Percentiles rank a stretch among this genome's conserved stretches.
phyloP scores from a whole-genome alignment of 2,329 filamentous ascomycete genomes.

The Penicillium sp. region DNA sequence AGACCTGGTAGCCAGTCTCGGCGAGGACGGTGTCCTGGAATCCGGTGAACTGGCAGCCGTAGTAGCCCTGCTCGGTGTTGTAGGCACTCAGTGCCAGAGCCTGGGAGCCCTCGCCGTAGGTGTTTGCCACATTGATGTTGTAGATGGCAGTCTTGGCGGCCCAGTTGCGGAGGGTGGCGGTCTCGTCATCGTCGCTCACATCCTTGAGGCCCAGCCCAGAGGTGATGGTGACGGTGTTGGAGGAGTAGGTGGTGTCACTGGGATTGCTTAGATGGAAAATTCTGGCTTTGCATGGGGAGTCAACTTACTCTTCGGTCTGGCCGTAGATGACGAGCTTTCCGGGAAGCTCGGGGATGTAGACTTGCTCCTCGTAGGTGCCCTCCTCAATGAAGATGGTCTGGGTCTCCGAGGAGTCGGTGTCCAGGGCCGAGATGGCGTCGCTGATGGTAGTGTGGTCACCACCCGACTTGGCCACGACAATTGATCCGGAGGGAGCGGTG shows the following conservation, averaged over 20 bases:
- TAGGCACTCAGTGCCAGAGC: constrained; percentile 27
- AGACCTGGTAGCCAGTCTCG: constrained; percentile 30
- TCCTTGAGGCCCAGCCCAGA: constrained; percentile 10
- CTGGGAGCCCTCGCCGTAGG: constrained; percentile 30
- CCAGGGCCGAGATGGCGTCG: constrained; percentile 58
- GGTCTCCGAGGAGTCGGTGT: constrained; percentile 48
- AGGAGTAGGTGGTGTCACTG: constrained; percentile 45
- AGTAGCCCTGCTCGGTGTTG: constrained; percentile 15
- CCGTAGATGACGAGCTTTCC: constrained; percentile 59
- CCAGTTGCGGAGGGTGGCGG: constrained; percentile 14
- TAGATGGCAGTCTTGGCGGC: constrained; percentile 18
- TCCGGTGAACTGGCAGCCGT: constrained; percentile 17
- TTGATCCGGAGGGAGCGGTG: constrained; percentile 23
- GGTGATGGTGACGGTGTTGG: constrained; percentile 60
- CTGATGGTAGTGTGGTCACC: constrained; percentile 24
- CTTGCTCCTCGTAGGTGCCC: constrained; percentile 63
- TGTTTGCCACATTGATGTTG: constrained; percentile 36
- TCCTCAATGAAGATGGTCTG: constrained; percentile 64
- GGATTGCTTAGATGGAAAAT: background rate
- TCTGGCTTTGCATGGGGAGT: background rate
- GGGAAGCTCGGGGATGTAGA: constrained; percentile 51
- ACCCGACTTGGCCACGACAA: constrained; percentile 26
- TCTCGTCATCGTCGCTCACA: constrained; percentile 21
- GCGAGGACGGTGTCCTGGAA: constrained; percentile 29
- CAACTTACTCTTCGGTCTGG: constrained; percentile 48